Conservation (phyloP, 2,329 filamentous ascomycete species). For the Phaeomoniella chlamydospora region DNA sequence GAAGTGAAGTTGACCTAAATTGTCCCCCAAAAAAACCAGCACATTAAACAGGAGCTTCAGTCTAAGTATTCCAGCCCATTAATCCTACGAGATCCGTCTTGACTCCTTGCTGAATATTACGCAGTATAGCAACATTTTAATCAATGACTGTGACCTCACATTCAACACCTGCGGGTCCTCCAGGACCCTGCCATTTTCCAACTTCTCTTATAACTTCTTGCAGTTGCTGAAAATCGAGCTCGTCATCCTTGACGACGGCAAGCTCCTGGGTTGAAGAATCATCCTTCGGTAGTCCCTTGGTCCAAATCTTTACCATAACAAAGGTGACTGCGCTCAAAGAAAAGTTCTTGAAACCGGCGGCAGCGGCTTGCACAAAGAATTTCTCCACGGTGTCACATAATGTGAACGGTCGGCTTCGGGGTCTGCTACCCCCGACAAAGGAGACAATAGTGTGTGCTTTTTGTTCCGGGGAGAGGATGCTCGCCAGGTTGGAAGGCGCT, state of each 20-base stretch:
- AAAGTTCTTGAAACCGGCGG: background rate
- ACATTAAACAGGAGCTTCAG: no score
- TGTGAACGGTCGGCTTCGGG: background rate
- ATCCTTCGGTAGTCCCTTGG: background rate
- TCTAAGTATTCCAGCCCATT: no score
- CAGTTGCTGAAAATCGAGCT: background rate
- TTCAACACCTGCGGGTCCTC: background rate
- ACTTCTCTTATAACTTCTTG: background rate
- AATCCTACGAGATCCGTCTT: no score
- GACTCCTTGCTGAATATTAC: no score
- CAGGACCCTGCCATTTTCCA: background rate
- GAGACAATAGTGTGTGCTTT: background rate
- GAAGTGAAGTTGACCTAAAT: no score
- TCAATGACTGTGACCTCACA: background rate
- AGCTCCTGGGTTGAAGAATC: background rate
- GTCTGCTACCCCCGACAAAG: background rate
- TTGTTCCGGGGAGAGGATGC: background rate
- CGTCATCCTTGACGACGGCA: background rate
- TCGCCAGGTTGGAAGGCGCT: background rate
- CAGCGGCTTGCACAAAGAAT: background rate
- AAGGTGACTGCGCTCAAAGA: background rate
- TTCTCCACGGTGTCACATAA: background rate
- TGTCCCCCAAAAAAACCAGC: no score
- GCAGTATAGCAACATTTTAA: no score
- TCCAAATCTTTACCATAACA: background rate